Evolutionary conservation across 441 rosid genomes (phyloP), one percentile per base, ranked within the genome.

Genomic region (Mallotus repandus): DNA sequence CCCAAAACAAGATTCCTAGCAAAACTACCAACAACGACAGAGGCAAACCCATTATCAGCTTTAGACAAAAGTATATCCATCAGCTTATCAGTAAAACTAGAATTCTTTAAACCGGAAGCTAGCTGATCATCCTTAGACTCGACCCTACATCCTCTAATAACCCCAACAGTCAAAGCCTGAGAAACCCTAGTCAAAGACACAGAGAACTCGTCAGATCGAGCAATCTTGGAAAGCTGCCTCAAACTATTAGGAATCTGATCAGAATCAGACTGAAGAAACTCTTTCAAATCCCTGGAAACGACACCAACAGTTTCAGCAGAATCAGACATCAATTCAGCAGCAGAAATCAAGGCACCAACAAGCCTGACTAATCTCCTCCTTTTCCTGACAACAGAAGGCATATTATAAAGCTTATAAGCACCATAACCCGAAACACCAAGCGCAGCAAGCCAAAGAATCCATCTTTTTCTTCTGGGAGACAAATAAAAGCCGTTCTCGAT

Each of bases 1-100:
- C 98, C 99, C 84, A 88, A 71, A 55, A 91, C 94, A 77, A 95
- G 81, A 85, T 91, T 95, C 86, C 85, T 85, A 2, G 99, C 97
- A 74, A 95, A 91, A 80, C 98, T 95, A 80, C 97, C 97, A 22
- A 86, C 88, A 45, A 95, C 82, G 38, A 84, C 89, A 0, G 99
- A 95, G 45, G 86, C 84, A 78, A 95, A 93, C 0, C 97, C 99
- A 46, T 94, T 76, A 29, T 95, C 99, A 9, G 89, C 76, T 4
- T 80, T 68, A 0, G 99, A 90, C 68, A 93, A 84, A 72, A 93
- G 60, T 82, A 79, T 86, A 62, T 91, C 98, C 83, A 87, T 83
- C 15, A 91, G 84, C 84, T 73, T 87, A 79, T 90, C 88, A 49
- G 86, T 72, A 62, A 82, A 75, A 80, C 85, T 81, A 0, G 82